phyloP scores from a whole-genome alignment of 1,139 yeast genomes.

The Eremothecium cymbalariae region DNA sequence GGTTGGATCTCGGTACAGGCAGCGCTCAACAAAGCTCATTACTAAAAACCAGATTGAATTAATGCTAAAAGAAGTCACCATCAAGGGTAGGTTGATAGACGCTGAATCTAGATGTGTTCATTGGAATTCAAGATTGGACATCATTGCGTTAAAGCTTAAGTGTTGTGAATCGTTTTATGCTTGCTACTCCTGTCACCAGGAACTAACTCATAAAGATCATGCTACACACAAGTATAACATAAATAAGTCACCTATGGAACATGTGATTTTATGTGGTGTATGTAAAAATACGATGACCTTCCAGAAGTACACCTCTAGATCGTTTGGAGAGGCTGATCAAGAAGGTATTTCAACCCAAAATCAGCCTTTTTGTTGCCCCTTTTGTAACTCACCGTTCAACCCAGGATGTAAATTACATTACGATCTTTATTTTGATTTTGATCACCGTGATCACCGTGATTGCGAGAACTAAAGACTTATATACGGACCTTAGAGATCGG shows the following conservation, averaged over 20 bases:
- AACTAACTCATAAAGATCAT: conserved; percentile 18
- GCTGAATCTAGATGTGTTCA: conserved; percentile 27
- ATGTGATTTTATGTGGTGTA: conserved; percentile 26
- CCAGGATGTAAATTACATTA: conserved; percentile 30
- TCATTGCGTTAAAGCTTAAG: conserved; percentile 28
- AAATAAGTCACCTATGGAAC: conserved; percentile 11
- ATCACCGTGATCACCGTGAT: too few species aligned
- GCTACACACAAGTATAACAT: conserved; percentile 13
- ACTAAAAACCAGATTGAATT: too few species aligned
- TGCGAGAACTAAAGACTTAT: too few species aligned
- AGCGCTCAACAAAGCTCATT: too few species aligned
- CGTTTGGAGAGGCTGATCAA: neutral
- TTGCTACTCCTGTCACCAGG: conserved; percentile 27
- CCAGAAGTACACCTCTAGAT: conserved; percentile 16
- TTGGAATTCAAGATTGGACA: conserved; percentile 28
- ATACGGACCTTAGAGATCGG: conserved; percentile 19
- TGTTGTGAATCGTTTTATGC: conserved; percentile 28
- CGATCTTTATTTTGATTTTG: conserved; percentile 23
- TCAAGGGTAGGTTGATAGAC: conserved; percentile 23
- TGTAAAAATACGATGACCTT: conserved; percentile 26
- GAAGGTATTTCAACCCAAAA: too few species aligned
- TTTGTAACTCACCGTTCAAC: conserved; percentile 23
- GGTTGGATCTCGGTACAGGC: too few species aligned
- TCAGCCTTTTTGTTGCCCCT: conserved; percentile 19
- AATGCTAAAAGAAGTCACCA: neutral